A percentile compares a stretch with the other conserved stretches of the same genome.
phyloP scores from a whole-genome alignment of 2,329 filamentous ascomycete genomes.

The Beauveria scarabaeidicola region DNA sequence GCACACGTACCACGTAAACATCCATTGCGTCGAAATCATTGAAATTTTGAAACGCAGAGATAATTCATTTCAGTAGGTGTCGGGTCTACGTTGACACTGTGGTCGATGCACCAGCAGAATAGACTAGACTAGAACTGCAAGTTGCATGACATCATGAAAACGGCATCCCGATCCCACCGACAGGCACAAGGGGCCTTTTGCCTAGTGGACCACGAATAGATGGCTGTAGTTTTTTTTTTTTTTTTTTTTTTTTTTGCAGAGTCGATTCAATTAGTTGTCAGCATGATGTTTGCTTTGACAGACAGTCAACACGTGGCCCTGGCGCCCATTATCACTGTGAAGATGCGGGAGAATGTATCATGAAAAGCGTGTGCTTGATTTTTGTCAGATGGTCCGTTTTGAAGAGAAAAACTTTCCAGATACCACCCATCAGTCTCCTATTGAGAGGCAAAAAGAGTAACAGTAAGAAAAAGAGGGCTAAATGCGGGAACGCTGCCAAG shows the following conservation, averaged over 20 bases:
- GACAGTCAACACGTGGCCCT: too few relatives aligned
- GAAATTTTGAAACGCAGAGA: neutral
- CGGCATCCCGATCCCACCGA: neutral
- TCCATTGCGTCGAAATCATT: conserved; percentile 18
- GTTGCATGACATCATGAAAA: conserved; percentile 8
- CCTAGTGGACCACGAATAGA: neutral
- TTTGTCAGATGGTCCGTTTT: neutral
- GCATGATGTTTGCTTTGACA: too few relatives aligned
- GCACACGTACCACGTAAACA: conserved; percentile 23
- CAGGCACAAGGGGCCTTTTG: neutral
- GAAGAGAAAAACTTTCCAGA: neutral
- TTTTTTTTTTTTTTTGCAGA: too few relatives aligned
- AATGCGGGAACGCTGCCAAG: neutral
- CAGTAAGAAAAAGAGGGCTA: neutral
- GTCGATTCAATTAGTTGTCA: too few relatives aligned
- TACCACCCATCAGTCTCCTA: neutral
- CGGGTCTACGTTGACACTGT: neutral
- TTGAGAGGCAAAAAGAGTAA: neutral
- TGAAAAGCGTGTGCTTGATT: too few relatives aligned
- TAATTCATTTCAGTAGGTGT: neutral
- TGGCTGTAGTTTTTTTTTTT: too few relatives aligned
- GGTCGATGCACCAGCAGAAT: neutral
- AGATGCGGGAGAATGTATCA: too few relatives aligned
- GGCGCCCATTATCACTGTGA: too few relatives aligned
- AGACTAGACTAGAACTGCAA: neutral